Evolutionary conservation across 768 basidiomycete genomes (phyloP), one percentile per base, ranked within the genome.

Genomic region (Psilocybe cyanescens): DNA sequence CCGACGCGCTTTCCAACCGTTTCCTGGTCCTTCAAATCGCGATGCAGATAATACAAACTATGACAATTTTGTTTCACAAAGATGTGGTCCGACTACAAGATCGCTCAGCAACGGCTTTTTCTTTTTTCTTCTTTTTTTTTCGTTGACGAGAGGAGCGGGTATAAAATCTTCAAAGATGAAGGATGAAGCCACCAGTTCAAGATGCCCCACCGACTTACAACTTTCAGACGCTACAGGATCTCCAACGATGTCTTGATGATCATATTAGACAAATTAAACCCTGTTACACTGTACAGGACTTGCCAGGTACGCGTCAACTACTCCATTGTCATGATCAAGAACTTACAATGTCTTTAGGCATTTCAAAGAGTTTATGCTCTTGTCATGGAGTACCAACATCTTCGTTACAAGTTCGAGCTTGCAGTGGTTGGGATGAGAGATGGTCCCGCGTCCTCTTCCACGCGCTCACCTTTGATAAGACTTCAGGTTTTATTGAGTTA

Each of bases 201-300:
- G 64, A 83, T 83, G 80, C 82, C 79, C 76, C 78, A 77, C 69
- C 78, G 78, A 62, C 74, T 79, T 57, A 71, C 78, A 52, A 76
- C 72, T 63, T 66, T 78, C 65, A 78, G 75, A 67, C 79, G 77
- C 69, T 82, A 75, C 79, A 83, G 73, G 65, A 72, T 86, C 60
- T 79, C 84, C 41, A 78, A 82, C 71, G 84, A 86, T 72, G 76
- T 83, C 68, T 73, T 86, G 56, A 76, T 83, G 58, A 62, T 76
- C 19, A 82, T 84, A 67, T 70, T 86, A 61, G 77, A 79, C 66
- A 76, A 80, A 62, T 70, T 84, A 49, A 81, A 83, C 64, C 81
- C 83, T n/a, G 68, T 73, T 14, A 76, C 82, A 24, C 68, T 86
- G 55, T 81, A 78, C 72, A 72, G 75, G 50, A 78, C 79, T 41